A percentile compares a stretch with the other conserved stretches of the same genome.
Evolutionary conservation across 228 moss, liverwort and hornwort species (phyloP).

Genomic region (Sphagnum fallax): DNA sequence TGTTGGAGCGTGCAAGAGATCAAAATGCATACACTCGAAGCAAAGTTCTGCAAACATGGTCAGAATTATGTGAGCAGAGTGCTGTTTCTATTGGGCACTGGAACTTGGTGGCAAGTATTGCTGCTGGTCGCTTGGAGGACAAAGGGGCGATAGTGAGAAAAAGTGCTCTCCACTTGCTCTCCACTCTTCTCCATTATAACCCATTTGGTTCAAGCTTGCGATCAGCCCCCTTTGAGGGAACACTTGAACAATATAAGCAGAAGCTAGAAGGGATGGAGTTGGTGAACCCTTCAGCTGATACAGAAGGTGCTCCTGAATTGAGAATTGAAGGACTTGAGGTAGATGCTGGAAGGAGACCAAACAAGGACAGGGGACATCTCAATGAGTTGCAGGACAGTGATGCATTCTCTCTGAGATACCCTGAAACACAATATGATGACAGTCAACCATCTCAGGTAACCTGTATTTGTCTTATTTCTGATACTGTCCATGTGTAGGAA

Average conservation of each 20-base stretch:
- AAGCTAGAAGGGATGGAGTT: constrained; percentile 55
- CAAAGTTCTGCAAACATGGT: constrained; percentile 96
- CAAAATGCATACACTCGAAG: constrained; percentile 80
- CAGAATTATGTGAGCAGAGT: constrained; percentile 68
- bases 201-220: constrained; percentile 88
- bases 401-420: constrained; percentile 4
- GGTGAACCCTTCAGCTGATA: constrained; percentile 10
- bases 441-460: constrained; percentile 47
- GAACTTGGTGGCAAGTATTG: constrained; percentile 79
- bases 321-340: constrained; percentile 17
- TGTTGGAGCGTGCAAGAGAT: constrained; percentile 84
- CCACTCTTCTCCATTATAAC: constrained; percentile 82
- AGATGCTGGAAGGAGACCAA: constrained; percentile 1
- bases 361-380: no score
- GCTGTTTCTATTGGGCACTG: constrained; percentile 98
- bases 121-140: constrained; percentile 94
- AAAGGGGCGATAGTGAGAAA: constrained; percentile 73
- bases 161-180: constrained; percentile 75
- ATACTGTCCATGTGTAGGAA: neutral
- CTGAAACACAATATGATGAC: constrained; percentile 22
- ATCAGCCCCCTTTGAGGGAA: constrained; percentile 72
- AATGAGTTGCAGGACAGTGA: no score
- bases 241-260: constrained; percentile 75
- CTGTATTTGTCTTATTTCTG: neutral
- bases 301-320: constrained; percentile 11